These are phyloP conservation scores for Trichosporon sp. DNA, from an alignment of 1,284 basidiomycete genomes.

Conservation along the genomic window DNA sequence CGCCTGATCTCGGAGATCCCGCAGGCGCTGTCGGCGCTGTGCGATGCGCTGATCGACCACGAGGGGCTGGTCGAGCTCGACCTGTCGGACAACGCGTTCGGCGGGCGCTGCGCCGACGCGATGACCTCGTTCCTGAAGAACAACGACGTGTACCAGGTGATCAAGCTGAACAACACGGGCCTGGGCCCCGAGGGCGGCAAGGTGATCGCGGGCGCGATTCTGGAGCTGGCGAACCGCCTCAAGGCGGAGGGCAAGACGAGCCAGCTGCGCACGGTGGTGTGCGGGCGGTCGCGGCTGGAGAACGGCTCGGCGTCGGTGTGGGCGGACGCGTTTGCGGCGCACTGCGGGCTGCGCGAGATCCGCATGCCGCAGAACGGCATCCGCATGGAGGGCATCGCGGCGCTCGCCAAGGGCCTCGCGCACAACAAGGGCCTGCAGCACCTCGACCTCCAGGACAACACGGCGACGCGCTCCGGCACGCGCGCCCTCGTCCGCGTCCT, in stretches of 20 bases:
- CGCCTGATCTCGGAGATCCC: slow-evolving; percentile 95
- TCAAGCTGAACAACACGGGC: slow-evolving; percentile 96
- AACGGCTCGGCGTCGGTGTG: slow-evolving; percentile 79
- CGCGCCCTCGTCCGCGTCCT: slow-evolving; percentile 71
- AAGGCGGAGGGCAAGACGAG: slow-evolving; percentile 63
- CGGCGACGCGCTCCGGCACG: slow-evolving; percentile 70
- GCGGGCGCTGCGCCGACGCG: slow-evolving; percentile 89
- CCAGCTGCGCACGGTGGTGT: slow-evolving; percentile 75
- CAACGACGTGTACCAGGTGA: slow-evolving; percentile 72
- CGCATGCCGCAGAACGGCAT: slow-evolving; percentile 97
- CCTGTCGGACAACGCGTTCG: slow-evolving; percentile 94
- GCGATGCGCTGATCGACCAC: slow-evolving; percentile 76
- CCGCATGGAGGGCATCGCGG: slow-evolving; percentile 84
- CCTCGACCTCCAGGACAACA: slow-evolving; percentile 95
- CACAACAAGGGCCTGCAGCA: slow-evolving; percentile 65
- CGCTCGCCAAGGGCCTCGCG: slow-evolving; percentile 70
- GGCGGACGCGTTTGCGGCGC: slow-evolving; percentile 82
- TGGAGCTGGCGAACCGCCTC: slow-evolving; percentile 68
- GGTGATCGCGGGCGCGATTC: slow-evolving; percentile 78
- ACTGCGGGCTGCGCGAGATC: slow-evolving; percentile 72
- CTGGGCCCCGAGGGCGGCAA: slow-evolving; percentile 87
- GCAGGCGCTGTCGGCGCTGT: slow-evolving; percentile 78
- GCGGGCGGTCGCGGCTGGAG: slow-evolving; percentile 91
- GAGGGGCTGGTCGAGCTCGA: slow-evolving; percentile 79
- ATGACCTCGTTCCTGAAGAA: slow-evolving; percentile 83